Base-by-base conservation (phyloP, 2,329 filamentous ascomycete genomes). In the Graphilbum ipis-grandicollis region DNA sequence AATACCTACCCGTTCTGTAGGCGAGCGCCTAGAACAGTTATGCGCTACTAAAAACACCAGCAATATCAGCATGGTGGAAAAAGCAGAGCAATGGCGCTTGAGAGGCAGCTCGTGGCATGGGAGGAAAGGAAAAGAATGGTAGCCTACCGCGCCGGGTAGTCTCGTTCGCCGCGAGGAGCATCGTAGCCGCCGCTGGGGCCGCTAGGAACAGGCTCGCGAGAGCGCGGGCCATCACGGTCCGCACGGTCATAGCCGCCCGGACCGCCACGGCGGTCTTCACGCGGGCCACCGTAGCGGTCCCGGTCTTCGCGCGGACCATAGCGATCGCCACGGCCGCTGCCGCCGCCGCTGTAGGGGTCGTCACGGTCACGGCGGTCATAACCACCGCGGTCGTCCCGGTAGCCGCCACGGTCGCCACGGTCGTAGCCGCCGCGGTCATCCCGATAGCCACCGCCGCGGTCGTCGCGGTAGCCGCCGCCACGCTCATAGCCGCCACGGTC, bases 351-450 rank as follows among this genome's bases (percentile, higher is more conserved):
- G 34, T 45, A 44, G 12, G 41, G 48, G 6, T 65, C 63, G 40
- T 65, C 48, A 28, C 59, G 58, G 41, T 66, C 63, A 38, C 67
- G 62, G 44, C 71, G 68, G 31, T 73, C 62, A 38, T 63, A 61
- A 38, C 59, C 51, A 41, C 45, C 56, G 35, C 56, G 50, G 37
- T 62, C 59, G 41, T 66, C 62, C 43, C 68, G 66, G 47, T 72
- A 69, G 47, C 75, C 63, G 39, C 67, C 61, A 43, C 71, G 68
- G 33, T 73, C 60, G 39, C 59, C 51, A 39, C 47, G 55, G 34
- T 55, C 49, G 36, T 62, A 59, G 42, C 66, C 62, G 40, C 52
- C 51, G 35, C 68, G 66, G 47, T 72, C 69, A 47, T 75, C 73
- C 40, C 75, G 68, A 34, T 47, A 45, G 15, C 51, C 50, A 35